Evolutionary conservation across 2,329 filamentous ascomycete genomes (phyloP), one percentile per base, ranked within the genome.

Genomic region (Fusarium sp.): DNA sequence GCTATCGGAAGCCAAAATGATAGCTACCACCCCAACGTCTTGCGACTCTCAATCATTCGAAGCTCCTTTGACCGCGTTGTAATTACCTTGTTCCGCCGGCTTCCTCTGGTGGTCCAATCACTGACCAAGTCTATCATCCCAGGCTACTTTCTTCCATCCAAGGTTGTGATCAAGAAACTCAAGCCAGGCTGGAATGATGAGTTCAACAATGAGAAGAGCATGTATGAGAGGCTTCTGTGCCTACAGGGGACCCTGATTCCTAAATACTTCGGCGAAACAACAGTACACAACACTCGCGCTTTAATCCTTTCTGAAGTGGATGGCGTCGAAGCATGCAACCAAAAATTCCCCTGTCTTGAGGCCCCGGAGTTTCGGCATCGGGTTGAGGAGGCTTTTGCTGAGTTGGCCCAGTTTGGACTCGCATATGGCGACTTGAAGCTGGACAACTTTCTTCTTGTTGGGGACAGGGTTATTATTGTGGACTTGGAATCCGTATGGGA

Each of bases 391-490:
- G 16, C 20, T 0, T 37, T 58, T n/a, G 22, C 31, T 39, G 16
- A 20, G 33, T 22, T 65, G 54, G 35, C 35, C 18, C 20, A 10
- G n/a, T 29, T 29, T 27, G 57, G 37, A 14, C 24, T 60, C 22
- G 37, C 57, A 43, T 60, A 60, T 7, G 56, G 56, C 4, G 56
- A 59, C 22, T 6, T 59, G 18, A 59, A 41, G 10, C 18, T 59
- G 16, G 56, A 59, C 24, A 59, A 59, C 35, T 59, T 59, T 13
- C 56, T 59, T 41, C 24, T 59, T 59, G 33, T 41, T 43, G 57
- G 22, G 27, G 37, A 60, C 57, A 27, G 24, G n/a, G 14, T 43
- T 16, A 37, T 43, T 24, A 16, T 43, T 60, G 16, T 60, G 57
- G 57, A 60, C 6, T 43, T 43, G 18, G 57, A 60, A 9, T 60